phyloP scores from a whole-genome alignment of 768 basidiomycete species.

The Peribolospora baueri region DNA sequence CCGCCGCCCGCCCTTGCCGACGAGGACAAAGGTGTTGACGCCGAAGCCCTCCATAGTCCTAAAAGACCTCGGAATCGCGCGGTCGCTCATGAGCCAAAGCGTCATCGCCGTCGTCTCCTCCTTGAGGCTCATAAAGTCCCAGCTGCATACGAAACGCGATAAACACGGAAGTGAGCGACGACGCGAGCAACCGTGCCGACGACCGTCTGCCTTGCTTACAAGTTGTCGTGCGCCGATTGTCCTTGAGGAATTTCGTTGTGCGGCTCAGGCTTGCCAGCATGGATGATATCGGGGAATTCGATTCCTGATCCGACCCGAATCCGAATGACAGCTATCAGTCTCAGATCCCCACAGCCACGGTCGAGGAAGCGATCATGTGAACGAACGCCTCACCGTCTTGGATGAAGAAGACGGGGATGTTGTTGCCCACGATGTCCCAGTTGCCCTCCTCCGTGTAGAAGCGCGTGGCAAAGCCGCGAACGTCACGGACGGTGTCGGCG shows the following conservation, averaged over 20 bases:
- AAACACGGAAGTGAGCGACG: not conserved
- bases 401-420: slow-evolving; percentile 62
- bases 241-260: slow-evolving; percentile 36
- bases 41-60: slow-evolving; percentile 76
- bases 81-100: slow-evolving; percentile 68
- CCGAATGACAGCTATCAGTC: not conserved
- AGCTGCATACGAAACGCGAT: not conserved
- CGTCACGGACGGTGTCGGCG: slow-evolving; percentile 63
- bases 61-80: slow-evolving; percentile 59
- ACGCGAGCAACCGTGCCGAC: not conserved
- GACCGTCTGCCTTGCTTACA: not conserved
- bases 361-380: slow-evolving; percentile 10
- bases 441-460: slow-evolving; percentile 68
- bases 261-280: slow-evolving; percentile 67
- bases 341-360: not conserved
- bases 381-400: slow-evolving; percentile 45
- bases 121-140: slow-evolving; percentile 6
- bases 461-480: slow-evolving; percentile 62
- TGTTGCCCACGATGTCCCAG: slow-evolving; percentile 60
- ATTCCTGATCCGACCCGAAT: too few relatives aligned
- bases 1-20: slow-evolving; percentile 40
- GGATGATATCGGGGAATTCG: slow-evolving; percentile 65
- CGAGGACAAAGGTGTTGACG: slow-evolving; percentile 58
- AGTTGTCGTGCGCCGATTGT: slow-evolving; percentile 10
- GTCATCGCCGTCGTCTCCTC: slow-evolving; percentile 40